Evolutionary conservation across 306 rosid genomes (phyloP).

Genomic region (Prosopis cineraria): DNA sequence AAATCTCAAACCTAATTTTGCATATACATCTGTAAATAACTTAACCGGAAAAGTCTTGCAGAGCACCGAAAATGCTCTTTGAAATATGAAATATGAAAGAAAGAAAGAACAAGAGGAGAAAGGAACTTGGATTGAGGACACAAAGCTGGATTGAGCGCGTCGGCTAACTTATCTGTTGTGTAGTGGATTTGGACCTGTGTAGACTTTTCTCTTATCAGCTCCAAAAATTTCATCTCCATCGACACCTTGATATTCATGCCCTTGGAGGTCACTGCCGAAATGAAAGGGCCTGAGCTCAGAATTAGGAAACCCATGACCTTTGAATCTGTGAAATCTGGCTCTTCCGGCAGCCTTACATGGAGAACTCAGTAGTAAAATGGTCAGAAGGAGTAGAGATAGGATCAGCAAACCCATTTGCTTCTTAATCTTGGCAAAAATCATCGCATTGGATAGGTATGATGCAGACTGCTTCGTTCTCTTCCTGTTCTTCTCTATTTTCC

Average conservation of each 20-base stretch:
- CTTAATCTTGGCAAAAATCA: constrained; percentile 36
- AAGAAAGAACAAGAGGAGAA: constrained; percentile 3
- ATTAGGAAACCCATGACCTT: constrained; percentile 1
- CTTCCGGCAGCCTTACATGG: constrained; percentile 44
- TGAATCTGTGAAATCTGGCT: constrained; percentile 36
- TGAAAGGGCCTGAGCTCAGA: constrained; percentile 31
- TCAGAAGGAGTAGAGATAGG: constrained; percentile 45
- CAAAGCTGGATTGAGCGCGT: not conserved
- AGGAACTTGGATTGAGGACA: constrained; percentile 14
- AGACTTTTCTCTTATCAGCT: constrained; percentile 57
- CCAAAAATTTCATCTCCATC: constrained; percentile 39
- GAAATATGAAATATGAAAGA: not conserved
- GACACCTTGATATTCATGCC: constrained; percentile 24
- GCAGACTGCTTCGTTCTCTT: not conserved
- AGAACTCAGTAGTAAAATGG: constrained; percentile 35
- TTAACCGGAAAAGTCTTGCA: constrained; percentile 26
- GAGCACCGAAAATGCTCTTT: constrained; percentile 29
- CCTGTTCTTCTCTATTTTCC: not conserved
- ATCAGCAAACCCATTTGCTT: constrained; percentile 41
- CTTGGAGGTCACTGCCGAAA: constrained; percentile 26
- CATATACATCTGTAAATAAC: constrained; percentile 44
- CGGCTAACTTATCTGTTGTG: constrained; percentile 57
- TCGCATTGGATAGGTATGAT: constrained; percentile 34
- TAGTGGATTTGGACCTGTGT: constrained; percentile 71
- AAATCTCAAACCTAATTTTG: constrained; percentile 33